These are phyloP conservation scores for Guadua angustifolia DNA, from an alignment of 176 grass and related monocot species.

Conservation along the genomic window DNA sequence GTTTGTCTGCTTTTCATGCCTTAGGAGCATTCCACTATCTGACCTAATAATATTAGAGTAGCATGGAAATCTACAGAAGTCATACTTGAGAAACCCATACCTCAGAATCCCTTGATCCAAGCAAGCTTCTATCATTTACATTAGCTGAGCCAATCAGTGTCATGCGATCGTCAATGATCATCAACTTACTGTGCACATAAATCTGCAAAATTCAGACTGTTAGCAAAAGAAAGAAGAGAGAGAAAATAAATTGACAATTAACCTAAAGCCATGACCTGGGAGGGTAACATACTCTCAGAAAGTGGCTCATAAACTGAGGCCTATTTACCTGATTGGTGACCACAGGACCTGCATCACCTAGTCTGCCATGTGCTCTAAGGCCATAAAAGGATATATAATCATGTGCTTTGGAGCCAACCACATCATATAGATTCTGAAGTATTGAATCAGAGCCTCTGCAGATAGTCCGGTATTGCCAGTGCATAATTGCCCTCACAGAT, in stretches of 20 bases:
- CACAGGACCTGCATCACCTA: constrained; percentile 65
- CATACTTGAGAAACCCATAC: constrained; percentile 40
- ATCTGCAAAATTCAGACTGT: constrained; percentile 51
- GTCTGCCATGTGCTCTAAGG: constrained; percentile 71
- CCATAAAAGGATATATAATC: constrained; percentile 89
- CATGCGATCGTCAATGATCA: constrained; percentile 79
- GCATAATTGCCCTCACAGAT: constrained; percentile 87
- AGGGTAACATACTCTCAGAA: constrained; percentile 15
- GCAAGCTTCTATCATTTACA: constrained; percentile 89
- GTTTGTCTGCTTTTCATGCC: neutral
- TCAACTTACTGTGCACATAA: constrained; percentile 93
- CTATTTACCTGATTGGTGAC: constrained; percentile 73
- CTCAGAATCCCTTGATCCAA: constrained; percentile 88
- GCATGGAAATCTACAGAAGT: neutral
- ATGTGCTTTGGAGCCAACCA: constrained; percentile 66
- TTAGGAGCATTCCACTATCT: constrained; percentile 29
- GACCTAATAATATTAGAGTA: neutral
- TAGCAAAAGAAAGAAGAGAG: constrained; percentile 2
- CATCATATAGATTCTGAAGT: constrained; percentile 70
- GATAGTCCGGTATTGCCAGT: constrained; percentile 86
- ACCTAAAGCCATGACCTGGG: constrained; percentile 25
- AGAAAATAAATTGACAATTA: constrained; percentile 17
- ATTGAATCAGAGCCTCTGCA: constrained; percentile 83
- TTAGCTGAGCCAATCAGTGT: constrained; percentile 85
- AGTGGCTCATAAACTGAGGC: neutral